Evolutionary conservation across 805 yeast species (phyloP), one percentile per base, ranked within the genome.

Genomic region (Sungouiella blattae): DNA sequence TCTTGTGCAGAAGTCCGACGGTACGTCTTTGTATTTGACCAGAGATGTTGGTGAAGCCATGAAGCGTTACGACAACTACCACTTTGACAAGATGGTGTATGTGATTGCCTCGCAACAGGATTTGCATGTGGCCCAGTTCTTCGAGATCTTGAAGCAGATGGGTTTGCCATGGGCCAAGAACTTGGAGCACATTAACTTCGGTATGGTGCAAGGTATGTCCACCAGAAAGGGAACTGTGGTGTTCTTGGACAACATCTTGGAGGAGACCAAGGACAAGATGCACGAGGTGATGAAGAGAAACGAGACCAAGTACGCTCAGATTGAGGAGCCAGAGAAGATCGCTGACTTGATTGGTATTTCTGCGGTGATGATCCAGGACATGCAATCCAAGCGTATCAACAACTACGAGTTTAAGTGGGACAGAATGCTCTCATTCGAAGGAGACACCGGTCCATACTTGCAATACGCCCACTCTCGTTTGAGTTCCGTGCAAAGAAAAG

Each of bases 171-270:
- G 96, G 96, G 89, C 95, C 32, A 68, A 77, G 45, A 75, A 73
- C 40, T 69, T 91, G 50, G 75, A 73, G 53, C 98, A 91, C 62
- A 76, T 93, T 51, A 91, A 84, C 67, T 93, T 89, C 52, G 99
- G 99, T 63, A 84, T 93, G 95, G 98, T 93, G 33, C 84, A 78
- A 56, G 98, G 98, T 52, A 93, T 93, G 99, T 84, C 95, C 18
- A 93, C 98, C 40, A 82, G 99, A 71, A 86, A 81, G 65, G 99
- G 99, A 49, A 93, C 96, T 23, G 99, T 93, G 44, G 98, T 93
- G n/a, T 93, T 93, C 75, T 75, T 93, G 54, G 96, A 93, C 64
- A 83, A 78, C 55, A 93, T 93, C 50, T 72, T 93, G 50, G 93
- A 91, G 65, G 96, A 87, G 63, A 88, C 96, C 40, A 85, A 85